Conservation (phyloP, 129 eudicot species). For the Flaveria trinervia region DNA sequence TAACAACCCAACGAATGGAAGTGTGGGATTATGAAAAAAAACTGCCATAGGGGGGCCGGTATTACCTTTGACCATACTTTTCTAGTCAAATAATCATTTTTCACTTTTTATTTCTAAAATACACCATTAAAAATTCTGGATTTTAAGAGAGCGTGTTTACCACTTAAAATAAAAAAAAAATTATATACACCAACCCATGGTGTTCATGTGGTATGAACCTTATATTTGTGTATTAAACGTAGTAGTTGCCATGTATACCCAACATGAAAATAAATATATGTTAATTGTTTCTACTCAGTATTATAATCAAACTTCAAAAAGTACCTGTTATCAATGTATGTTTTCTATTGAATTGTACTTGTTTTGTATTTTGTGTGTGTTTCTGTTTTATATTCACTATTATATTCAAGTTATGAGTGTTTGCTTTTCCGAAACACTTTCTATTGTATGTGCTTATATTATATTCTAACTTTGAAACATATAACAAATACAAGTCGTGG, state of each 20-base stretch:
- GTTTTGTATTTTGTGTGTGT: background rate
- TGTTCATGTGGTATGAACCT: background rate
- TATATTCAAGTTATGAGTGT: slow-evolving; percentile 13
- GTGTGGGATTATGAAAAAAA: too few species aligned
- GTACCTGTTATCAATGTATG: background rate
- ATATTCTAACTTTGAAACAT: slow-evolving; percentile 8
- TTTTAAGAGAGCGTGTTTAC: too few species aligned
- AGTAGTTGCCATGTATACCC: slow-evolving; percentile 9
- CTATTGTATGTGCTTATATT: background rate
- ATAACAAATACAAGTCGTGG: background rate
- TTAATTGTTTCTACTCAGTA: background rate
- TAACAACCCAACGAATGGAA: too few species aligned
- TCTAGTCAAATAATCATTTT: too few species aligned
- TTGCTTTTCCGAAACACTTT: slow-evolving; percentile 27
- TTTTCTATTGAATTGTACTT: background rate
- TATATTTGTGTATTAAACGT: background rate
- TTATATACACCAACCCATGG: background rate
- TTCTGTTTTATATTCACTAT: slow-evolving; percentile 19
- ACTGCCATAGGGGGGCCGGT: too few species aligned
- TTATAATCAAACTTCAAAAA: background rate
- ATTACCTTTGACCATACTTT: too few species aligned
- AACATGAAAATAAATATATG: background rate
- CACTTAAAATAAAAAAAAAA: too few species aligned
- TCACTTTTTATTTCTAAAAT: too few species aligned
- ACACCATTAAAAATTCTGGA: too few species aligned